These are phyloP conservation scores for Calonectria naviculata DNA, from an alignment of 2,329 filamentous ascomycete genomes.

Conservation along the genomic window DNA sequence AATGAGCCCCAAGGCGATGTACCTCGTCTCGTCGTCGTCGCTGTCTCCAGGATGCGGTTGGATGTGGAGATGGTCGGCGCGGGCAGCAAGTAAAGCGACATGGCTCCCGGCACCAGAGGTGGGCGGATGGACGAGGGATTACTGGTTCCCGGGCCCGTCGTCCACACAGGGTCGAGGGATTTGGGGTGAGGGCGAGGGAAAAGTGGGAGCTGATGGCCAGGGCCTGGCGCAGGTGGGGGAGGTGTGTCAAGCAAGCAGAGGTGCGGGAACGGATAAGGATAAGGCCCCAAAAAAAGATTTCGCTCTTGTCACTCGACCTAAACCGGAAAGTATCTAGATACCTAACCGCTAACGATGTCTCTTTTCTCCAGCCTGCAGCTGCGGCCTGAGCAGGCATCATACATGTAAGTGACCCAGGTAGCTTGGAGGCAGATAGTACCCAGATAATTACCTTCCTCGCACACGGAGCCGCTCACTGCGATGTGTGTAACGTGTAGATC, in stretches of 20 bases:
- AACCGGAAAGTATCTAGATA: slow-evolving; percentile 10
- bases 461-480: not conserved
- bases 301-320: slow-evolving; percentile 13
- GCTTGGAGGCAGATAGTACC: not conserved
- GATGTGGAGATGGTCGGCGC: not conserved
- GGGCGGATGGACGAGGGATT: slow-evolving; percentile 5
- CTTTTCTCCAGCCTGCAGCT: slow-evolving; percentile 3
- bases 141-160: not conserved
- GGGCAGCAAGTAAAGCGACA: not conserved
- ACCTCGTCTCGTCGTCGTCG: not conserved
- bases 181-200: slow-evolving; percentile 6
- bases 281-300: slow-evolving; percentile 23
- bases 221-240: slow-evolving; percentile 7
- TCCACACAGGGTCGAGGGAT: slow-evolving; percentile 7
- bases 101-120: slow-evolving; percentile 15
- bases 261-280: slow-evolving; percentile 25
- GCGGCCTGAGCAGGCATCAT: not conserved
- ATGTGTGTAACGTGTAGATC: slow-evolving; percentile 5
- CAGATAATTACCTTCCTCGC: not conserved
- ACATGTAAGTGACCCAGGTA: slow-evolving; percentile 2
- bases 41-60: not conserved
- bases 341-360: not conserved
- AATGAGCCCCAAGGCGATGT: slow-evolving; percentile 11
- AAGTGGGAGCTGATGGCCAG: not conserved
- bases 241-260: slow-evolving; percentile 6